Conservation (phyloP, 2,329 filamentous ascomycete genomes). For the Paramyrothecium sp. region DNA sequence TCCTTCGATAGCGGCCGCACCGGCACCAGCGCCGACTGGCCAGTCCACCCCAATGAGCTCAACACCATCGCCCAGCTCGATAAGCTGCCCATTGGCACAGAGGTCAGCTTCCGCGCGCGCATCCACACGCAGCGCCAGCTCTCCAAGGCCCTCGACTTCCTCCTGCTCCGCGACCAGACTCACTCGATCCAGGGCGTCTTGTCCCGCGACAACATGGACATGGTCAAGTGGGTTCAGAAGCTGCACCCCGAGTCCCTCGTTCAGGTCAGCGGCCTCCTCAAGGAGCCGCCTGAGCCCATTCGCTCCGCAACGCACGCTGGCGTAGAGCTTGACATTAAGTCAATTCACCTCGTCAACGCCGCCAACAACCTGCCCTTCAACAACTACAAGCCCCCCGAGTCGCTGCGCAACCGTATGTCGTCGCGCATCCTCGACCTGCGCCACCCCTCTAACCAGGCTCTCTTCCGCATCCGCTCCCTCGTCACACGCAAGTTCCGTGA, state of each 20-base stretch:
- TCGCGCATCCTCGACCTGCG: constrained; percentile 83
- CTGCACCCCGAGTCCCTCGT: constrained; percentile 77
- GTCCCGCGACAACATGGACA: constrained; percentile 54
- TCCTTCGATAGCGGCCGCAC: constrained; percentile 36
- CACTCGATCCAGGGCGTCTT: constrained; percentile 84
- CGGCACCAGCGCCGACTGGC: constrained; percentile 34
- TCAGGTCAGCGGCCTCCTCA: constrained; percentile 70
- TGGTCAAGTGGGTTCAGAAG: constrained; percentile 86
- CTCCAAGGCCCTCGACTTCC: constrained; percentile 79
- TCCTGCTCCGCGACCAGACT: constrained; percentile 82
- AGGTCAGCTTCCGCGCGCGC: constrained; percentile 40
- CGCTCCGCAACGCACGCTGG: constrained; percentile 73
- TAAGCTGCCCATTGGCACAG: constrained; percentile 32
- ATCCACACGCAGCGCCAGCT: constrained; percentile 70
- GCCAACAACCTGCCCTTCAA: constrained; percentile 49
- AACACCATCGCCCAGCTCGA: constrained; percentile 36
- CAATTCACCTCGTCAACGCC: constrained; percentile 50
- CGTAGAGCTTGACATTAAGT: constrained; percentile 69
- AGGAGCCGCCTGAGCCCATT: constrained; percentile 71
- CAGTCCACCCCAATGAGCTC: constrained; percentile 36
- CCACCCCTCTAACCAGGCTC: constrained; percentile 81
- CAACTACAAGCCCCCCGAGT: constrained; percentile 64
- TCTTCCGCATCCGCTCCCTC: constrained; percentile 83
- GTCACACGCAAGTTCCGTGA: constrained; percentile 78
- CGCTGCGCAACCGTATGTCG: constrained; percentile 65